Base-by-base conservation (phyloP, 2,329 filamentous ascomycete genomes). In the Alternaria sp. region DNA sequence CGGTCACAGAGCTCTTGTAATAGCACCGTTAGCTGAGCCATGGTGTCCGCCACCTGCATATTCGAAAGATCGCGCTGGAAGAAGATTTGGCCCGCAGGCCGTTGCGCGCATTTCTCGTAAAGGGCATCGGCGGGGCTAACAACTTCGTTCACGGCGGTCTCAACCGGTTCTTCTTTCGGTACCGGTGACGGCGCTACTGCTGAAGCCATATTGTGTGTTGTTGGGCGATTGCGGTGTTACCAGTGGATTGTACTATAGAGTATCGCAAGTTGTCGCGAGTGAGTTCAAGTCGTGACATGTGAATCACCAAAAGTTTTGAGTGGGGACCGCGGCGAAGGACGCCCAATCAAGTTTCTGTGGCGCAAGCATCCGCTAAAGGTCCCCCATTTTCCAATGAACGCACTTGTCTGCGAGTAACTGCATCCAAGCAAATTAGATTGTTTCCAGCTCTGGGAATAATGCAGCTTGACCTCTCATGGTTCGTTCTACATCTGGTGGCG, bases 21-120 rank as follows among this genome's bases (percentile, higher is more conserved):
- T 6, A 78, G 59, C 49, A 60, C 54, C 13, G 70, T 65, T 36
- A 78, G 70, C 62, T 74, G 71, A 6, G 62, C 62, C 63, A 75
- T 69, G 51, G 72, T 73, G 33, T 72, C 70, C 7, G 74, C 75
- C 21, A 78, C 65, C 49, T 76, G 69, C 71, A 78, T 74, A 37
- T 72, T 73, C 24, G 71, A 71, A 24, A 78, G 63, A 31, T 78
- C 77, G 60, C 74, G 73, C 68, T 78, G 77, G 65, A 75, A 76
- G 67, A 78, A 78, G 50, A 77, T 65, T 37, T 76, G 77, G 61
- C 71, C 75, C 28, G 72, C 62, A 5, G 71, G 68, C 49, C 68
- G 58, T 52, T 73, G 62, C 31, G 72, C 72, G 68, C 77, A 78
- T 69, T 72, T 75, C 52, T 77, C 71, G 71, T 78, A 78, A 28